Evolutionary conservation across 257 asterid genomes (phyloP), one percentile per base, ranked within the genome.

Genomic region (Nicotiana tabacum): DNA sequence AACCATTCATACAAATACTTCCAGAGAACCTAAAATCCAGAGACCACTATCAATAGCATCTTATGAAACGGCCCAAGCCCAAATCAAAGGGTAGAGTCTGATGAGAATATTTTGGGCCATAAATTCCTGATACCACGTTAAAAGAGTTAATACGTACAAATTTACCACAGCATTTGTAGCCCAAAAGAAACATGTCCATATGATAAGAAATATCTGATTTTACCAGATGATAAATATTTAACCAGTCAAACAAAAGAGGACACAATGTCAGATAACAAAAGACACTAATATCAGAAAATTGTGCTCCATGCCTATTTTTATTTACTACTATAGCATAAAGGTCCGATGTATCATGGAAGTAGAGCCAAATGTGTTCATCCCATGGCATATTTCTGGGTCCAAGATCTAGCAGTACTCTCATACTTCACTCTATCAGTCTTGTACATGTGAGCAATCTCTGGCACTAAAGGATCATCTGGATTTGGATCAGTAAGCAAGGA

Each of bases 381-480:
- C 96, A 90, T 92, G 27, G 94, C 98, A 53, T 90, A 91, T 85
- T 92, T 92, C 90, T 91, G 96, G 68, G 98, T 94, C 98, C 97
- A 94, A 58, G 91, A 84, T 67, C 95, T 91, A 18, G 96, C 97
- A 21, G 96, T 94, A 70, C 88, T 83, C 88, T 92, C 98, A 11
- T 94, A 94, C 91, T 92, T 91, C 64, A 78, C 83, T 82, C 88
- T 90, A 57, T 94, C 93, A 0, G 89, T 90, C 93, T 90, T 94
- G 92, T 94, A 94, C 85, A 82, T 87, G 84, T 92, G 92, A 83
- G 98, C 98, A 70, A 94, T 92, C 88, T 94, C 97, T 2, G 97
- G 97, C 70, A 92, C 97, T 32, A 93, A 93, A 32, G 98, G 98
- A 85, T 93, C 98, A 39, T 92, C 94, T 2, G 97, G 94, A 33